Conservation (phyloP, 108 stramenopile genomes). For the Nitzschia sp. region DNA sequence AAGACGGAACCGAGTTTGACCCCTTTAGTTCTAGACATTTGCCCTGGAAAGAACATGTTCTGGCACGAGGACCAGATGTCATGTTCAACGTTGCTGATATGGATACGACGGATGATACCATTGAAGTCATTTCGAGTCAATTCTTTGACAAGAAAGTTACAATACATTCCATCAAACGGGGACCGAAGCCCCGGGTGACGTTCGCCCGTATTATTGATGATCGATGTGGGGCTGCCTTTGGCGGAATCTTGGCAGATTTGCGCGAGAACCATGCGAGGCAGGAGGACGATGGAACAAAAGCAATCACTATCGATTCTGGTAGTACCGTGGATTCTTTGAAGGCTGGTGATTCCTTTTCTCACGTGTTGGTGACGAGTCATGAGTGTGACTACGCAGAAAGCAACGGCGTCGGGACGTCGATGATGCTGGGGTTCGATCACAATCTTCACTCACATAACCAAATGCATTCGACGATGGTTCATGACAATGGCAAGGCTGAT, state of each 20-base stretch:
- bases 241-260: conserved; percentile 84
- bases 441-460: not conserved
- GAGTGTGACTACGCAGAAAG: conserved; percentile 69
- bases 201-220: conserved; percentile 81
- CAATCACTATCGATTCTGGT: conserved; percentile 68
- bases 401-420: not conserved
- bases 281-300: not conserved
- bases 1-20: conserved; percentile 81
- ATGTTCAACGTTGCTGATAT: conserved; percentile 95
- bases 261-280: conserved; percentile 31
- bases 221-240: conserved; percentile 87
- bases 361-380: conserved; percentile 77
- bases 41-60: conserved; percentile 83
- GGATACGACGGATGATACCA: conserved; percentile 80
- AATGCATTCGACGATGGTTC: too few relatives aligned
- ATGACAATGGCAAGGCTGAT: not conserved
- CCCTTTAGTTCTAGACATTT: conserved; percentile 70
- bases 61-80: conserved; percentile 93
- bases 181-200: conserved; percentile 54
- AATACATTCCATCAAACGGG: conserved; percentile 78
- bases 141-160: conserved; percentile 86
- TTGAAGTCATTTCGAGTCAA: conserved; percentile 91
- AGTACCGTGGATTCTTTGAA: conserved; percentile 69
- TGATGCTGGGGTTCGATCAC: not conserved
- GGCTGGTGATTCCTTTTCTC: conserved; percentile 70